Evolutionary conservation across 2,329 filamentous ascomycete species (phyloP).

Genomic region (Diaporthe sp.): DNA sequence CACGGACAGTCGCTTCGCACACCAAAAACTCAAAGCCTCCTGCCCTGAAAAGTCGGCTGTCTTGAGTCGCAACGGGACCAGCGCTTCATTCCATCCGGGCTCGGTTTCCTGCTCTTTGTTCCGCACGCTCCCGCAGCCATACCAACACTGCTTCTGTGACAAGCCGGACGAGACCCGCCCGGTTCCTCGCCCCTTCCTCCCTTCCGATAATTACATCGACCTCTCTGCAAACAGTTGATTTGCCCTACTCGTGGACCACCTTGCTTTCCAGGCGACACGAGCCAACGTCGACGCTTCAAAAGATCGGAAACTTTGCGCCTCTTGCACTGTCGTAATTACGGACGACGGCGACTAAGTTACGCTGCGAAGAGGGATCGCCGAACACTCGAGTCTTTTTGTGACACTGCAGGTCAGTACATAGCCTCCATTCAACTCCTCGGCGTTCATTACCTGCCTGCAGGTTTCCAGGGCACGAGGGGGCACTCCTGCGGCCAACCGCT

Average conservation of each 20-base stretch:
- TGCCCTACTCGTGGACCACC: background rate
- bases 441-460: slow-evolving; percentile 8
- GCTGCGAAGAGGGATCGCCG: background rate
- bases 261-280: background rate
- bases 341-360: background rate
- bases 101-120: slow-evolving; percentile 29
- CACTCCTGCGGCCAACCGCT: slow-evolving; percentile 20
- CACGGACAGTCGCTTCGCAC: slow-evolving; percentile 9
- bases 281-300: slow-evolving; percentile 5
- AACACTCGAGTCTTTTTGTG: background rate
- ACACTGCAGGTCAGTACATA: slow-evolving; percentile 34
- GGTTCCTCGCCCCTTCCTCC: slow-evolving; percentile 15
- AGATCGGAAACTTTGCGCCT: background rate
- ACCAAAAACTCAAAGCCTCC: slow-evolving; percentile 22
- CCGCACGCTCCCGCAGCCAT: slow-evolving; percentile 13
- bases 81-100: slow-evolving; percentile 24
- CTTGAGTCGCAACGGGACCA: slow-evolving; percentile 26
- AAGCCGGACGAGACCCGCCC: slow-evolving; percentile 22
- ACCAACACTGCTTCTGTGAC: slow-evolving; percentile 33
- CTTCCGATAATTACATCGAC: slow-evolving; percentile 17
- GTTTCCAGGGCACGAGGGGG: slow-evolving; percentile 14
- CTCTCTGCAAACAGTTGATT: slow-evolving; percentile 18
- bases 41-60: slow-evolving; percentile 16
- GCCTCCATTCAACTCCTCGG: slow-evolving; percentile 25
- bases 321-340: background rate